Conservation (phyloP, 306 rosid species). For the Medicago lupulina region DNA sequence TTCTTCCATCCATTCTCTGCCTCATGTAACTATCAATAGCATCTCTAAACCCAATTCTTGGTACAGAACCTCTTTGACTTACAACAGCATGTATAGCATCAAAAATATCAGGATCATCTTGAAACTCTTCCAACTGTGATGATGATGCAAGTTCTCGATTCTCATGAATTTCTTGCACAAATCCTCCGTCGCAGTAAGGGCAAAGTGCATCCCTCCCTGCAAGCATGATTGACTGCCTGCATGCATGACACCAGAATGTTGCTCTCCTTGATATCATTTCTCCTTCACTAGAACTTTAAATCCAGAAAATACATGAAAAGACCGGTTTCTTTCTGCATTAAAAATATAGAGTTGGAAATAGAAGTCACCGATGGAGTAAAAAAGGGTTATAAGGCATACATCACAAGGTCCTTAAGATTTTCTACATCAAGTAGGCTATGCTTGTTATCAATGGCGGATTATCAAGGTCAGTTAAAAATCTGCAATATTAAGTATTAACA, state of each 20-base stretch:
- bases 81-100: conserved; percentile 50
- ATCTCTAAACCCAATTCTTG: conserved; percentile 51
- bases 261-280: conserved; percentile 56
- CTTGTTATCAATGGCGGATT: no score
- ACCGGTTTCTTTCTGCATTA: conserved; percentile 33
- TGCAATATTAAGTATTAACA: no score
- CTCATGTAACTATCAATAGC: conserved; percentile 46
- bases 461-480: no score
- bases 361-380: not conserved
- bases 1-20: conserved; percentile 57
- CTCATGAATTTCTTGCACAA: conserved; percentile 56
- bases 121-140: conserved; percentile 39
- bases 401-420: not conserved
- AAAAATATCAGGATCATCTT: conserved; percentile 45
- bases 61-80: conserved; percentile 53
- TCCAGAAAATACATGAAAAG: conserved; percentile 6
- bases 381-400: not conserved
- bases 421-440: not conserved
- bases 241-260: conserved; percentile 71
- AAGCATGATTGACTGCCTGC: conserved; percentile 49
- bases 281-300: conserved; percentile 1
- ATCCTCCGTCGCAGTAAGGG: conserved; percentile 67
- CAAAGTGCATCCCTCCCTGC: conserved; percentile 47
- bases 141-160: not conserved
- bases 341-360: conserved; percentile 18